Conservation (phyloP, 2,329 filamentous ascomycete genomes). For the Cytospora chrysosperma region DNA sequence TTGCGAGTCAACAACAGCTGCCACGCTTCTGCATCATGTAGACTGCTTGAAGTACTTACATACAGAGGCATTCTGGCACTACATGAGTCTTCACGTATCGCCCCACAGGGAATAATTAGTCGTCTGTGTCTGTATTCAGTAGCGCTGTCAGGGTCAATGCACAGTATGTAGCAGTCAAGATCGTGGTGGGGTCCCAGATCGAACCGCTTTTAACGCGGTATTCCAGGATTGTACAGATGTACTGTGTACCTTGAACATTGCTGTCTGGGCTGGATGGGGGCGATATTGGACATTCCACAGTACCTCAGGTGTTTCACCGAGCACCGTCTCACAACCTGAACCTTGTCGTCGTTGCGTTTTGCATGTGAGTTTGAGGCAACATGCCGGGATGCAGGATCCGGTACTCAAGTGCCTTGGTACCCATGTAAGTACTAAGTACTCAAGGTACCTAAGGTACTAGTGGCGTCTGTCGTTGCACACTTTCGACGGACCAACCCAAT, state of each 20-base stretch:
- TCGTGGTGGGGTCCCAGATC: background rate
- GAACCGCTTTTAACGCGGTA: background rate
- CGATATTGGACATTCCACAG: background rate
- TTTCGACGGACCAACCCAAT: background rate
- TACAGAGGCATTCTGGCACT: background rate
- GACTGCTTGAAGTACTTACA: too few species aligned
- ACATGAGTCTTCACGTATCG: too few species aligned
- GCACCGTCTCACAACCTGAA: background rate
- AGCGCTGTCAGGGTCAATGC: background rate
- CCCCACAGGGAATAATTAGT: too few species aligned
- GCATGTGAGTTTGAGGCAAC: background rate
- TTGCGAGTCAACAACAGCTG: conserved; percentile 12
- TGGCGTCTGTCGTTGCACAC: background rate
- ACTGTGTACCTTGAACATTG: background rate
- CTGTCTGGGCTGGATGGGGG: background rate
- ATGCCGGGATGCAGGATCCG: background rate
- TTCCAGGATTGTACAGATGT: background rate
- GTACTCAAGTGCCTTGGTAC: too few species aligned
- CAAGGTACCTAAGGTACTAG: background rate
- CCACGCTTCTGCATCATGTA: background rate
- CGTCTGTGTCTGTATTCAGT: too few species aligned
- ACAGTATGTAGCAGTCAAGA: background rate
- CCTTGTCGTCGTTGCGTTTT: background rate
- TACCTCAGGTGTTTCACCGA: background rate
- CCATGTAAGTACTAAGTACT: too few species aligned